Percentiles rank a stretch among this genome's conserved stretches.
Conservation (phyloP, 805 yeast species). For the Komagataella mondaviorum region DNA sequence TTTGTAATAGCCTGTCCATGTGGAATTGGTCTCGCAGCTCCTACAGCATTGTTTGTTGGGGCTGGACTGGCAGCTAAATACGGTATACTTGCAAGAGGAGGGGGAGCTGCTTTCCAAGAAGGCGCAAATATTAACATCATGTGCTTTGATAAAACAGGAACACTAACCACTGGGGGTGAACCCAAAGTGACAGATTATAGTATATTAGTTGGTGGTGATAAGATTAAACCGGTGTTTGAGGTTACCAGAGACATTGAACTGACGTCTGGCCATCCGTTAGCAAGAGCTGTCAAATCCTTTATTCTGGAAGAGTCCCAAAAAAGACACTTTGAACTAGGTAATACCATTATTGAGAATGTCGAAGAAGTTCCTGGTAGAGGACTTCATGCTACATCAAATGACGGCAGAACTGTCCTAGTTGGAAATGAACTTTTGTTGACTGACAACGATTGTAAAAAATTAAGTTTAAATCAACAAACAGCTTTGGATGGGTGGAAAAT, state of each 20-base stretch:
- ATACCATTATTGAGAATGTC: conserved; percentile 28
- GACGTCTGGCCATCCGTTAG: conserved; percentile 58
- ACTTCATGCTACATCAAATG: conserved; percentile 25
- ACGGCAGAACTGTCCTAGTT: conserved; percentile 21
- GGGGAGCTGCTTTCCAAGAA: conserved; percentile 74
- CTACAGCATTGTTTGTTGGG: conserved; percentile 73
- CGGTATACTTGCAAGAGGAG: conserved; percentile 69
- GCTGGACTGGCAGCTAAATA: conserved; percentile 66
- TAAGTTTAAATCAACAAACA: conserved; percentile 20
- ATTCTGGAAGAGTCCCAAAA: conserved; percentile 11
- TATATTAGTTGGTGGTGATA: conserved; percentile 9
- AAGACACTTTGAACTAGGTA: conserved; percentile 9
- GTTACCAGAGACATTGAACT: conserved; percentile 44
- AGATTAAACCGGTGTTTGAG: conserved; percentile 23
- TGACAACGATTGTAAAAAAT: conserved; percentile 25
- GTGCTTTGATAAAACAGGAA: conserved; percentile 74
- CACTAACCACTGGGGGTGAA: conserved; percentile 53
- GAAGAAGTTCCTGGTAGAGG: conserved; percentile 52
- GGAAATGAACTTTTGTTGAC: conserved; percentile 51
- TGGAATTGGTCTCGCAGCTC: conserved; percentile 78
- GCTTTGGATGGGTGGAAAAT: conserved; percentile 40
- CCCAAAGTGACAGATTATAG: conserved; percentile 40
- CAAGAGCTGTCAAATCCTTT: conserved; percentile 37
- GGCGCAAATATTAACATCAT: conserved; percentile 49
- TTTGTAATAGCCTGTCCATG: conserved; percentile 82